Base-by-base conservation (phyloP, 805 yeast species). In the Nakazawaea sp. region DNA sequence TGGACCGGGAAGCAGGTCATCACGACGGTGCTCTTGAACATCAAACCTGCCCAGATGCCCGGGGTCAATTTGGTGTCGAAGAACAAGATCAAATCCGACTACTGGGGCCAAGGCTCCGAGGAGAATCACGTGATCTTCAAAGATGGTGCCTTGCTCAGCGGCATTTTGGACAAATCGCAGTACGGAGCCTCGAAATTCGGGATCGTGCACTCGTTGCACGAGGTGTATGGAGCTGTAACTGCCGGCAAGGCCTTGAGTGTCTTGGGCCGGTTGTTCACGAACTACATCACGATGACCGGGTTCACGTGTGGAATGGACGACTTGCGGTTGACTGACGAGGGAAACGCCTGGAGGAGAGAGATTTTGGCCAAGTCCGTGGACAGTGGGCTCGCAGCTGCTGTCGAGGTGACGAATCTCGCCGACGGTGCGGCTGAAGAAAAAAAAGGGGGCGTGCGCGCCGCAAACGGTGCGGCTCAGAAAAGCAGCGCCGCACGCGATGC, bases 291-390 rank as follows among this genome's bases (percentile, higher is more conserved):
- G 75, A 72, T 78, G 66, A 83, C 86, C 41, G 97, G 96, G 1
- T 85, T 92, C 56, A 92, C 98, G 6, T 92, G 99, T 79, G 98
- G 99, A 73, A 94, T 92, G 98, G 99, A 92, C 59, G 99, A 92
- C 66, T 70, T 92, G 59, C 77, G 95, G 57, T 72, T 94, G 49
- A 92, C 97, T 17, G 75, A 61, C 3, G 95, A 86, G 50, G 99
- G 99, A 56, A 89, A 94, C 58, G 53, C 69, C 43, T 80, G 94
- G 90, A 79, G 99, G 69, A 64, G 65, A 11, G 94, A 87, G 43
- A 84, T 92, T 44, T 70, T 94, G 58, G 65, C 75, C 47, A 78
- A 78, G 42, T 78, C 94, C 18, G 73, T 72, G 36, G 94, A 83
- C 51, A 80, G 78, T 41, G 99, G 98, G 54, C 74, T 90, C 57